Evolutionary conservation across 164 flowering plant species (phyloP), one percentile per base, ranked within the genome.

Genomic region (Magnolia sinica): DNA sequence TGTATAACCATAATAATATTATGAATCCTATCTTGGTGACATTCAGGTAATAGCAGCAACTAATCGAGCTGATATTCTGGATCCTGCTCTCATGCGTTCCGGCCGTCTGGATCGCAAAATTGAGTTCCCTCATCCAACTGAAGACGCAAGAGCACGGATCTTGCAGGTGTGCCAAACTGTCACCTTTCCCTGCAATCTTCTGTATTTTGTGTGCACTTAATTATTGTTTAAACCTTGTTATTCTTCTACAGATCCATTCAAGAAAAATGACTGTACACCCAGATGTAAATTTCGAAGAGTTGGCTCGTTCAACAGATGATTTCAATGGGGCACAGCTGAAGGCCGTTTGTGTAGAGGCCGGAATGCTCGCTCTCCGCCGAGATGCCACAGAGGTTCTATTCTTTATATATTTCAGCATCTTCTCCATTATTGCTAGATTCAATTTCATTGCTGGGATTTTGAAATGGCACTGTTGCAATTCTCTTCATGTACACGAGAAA

Each of bases 291-390:
- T 96, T 96, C 84, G 99, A 96, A 76, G 98, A 94, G 84, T 84
- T 96, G 10, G 99, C 99, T 81, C 92, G 99, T 10, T 96, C 99
- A 24, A 96, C 98, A 0, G 99, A 96, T 79, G 99, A 94, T 76
- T 94, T 96, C 85, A 96, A 96, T 80, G 97, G 99, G 49, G 99
- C 99, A 64, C 99, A 96, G 79, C 86, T 96, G 31, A 96, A 96
- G 81, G 99, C 99, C 73, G 99, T 96, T 59, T 96, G 99, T 86
- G 97, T 92, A 2, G 99, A 96, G 81, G 99, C 99, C 45, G 99
- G 98, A 81, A 96, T 96, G 99, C 82, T 96, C n/a, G 98, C 98
- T 52, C 97, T 96, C 45, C 94, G 97, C 16, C 92, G 98, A 73
- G 98, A 96, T 87, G 98, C 95, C 79, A 92, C 97, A 23, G 99